Conservation (phyloP, 1,139 yeast genomes). For the Kluyveromyces marxianus region DNA sequence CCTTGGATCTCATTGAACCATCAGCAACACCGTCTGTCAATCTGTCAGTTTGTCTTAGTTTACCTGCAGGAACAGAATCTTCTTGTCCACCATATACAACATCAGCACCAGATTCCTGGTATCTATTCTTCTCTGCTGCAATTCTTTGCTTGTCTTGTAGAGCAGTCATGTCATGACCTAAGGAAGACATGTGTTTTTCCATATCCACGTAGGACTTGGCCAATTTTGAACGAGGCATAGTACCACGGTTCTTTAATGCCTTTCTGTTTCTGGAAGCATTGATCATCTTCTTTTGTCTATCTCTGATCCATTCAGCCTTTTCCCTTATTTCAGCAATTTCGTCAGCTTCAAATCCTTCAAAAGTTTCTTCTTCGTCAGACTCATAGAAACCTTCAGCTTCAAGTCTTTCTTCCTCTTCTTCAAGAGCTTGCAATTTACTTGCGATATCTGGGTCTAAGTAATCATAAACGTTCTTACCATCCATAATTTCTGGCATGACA, state of each 20-base stretch:
- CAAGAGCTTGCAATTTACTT: constrained; percentile 85
- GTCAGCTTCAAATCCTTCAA: constrained; percentile 60
- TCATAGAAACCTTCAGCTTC: constrained; percentile 95
- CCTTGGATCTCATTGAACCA: constrained; percentile 75
- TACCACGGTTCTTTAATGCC: constrained; percentile 77
- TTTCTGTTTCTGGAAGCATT: constrained; percentile 83
- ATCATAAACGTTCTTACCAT: constrained; percentile 95
- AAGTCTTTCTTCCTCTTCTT: constrained; percentile 92
- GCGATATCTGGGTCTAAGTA: constrained; percentile 95
- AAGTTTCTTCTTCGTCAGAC: constrained; percentile 67
- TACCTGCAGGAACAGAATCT: constrained; percentile 32
- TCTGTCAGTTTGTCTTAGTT: constrained; percentile 66
- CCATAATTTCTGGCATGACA: constrained; percentile 90
- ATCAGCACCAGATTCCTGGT: constrained; percentile 64
- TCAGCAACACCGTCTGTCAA: constrained; percentile 79
- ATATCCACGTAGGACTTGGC: constrained; percentile 69
- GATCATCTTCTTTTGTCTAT: constrained; percentile 89
- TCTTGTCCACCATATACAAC: constrained; percentile 46
- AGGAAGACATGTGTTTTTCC: constrained; percentile 81
- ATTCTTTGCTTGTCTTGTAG: constrained; percentile 45
- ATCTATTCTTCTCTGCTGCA: constrained; percentile 35
- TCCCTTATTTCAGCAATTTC: constrained; percentile 68
- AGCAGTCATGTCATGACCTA: constrained; percentile 79
- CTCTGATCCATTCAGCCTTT: constrained; percentile 93
- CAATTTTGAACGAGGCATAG: constrained; percentile 87